Conservation (phyloP, 1,284 basidiomycete genomes). For the Ustilago shanxiensis region DNA sequence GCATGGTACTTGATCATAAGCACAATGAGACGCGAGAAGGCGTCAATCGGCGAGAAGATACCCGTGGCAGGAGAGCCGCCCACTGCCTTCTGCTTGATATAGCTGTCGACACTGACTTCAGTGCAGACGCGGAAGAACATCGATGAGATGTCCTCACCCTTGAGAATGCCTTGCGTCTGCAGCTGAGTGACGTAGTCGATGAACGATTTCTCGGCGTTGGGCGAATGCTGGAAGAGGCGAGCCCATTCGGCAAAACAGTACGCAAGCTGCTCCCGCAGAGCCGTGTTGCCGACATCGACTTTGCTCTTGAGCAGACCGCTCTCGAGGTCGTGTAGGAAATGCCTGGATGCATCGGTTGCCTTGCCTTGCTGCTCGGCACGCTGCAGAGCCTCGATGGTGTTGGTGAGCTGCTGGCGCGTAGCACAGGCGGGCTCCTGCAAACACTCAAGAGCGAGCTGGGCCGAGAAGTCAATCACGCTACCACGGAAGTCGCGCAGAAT, state of each 20-base stretch:
- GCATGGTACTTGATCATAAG: conserved; percentile 99
- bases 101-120: conserved; percentile 91
- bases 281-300: conserved; percentile 61
- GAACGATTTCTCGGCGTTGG: conserved; percentile 91
- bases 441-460: conserved; percentile 87
- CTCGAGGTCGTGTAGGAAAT: conserved; percentile 76
- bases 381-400: conserved; percentile 84
- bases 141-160: conserved; percentile 94
- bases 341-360: conserved; percentile 81
- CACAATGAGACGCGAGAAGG: conserved; percentile 92
- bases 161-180: conserved; percentile 94
- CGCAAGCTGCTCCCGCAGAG: conserved; percentile 74
- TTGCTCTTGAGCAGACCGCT: conserved; percentile 70
- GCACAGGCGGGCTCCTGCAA: conserved; percentile 80
- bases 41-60: conserved; percentile 90
- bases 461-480: conserved; percentile 84
- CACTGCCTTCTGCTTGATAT: conserved; percentile 84
- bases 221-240: conserved; percentile 89
- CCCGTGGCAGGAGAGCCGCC: conserved; percentile 81
- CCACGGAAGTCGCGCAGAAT: conserved; percentile 81
- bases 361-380: conserved; percentile 77
- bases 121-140: conserved; percentile 99
- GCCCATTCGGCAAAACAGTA: conserved; percentile 86
- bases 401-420: conserved; percentile 82
- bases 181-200: conserved; percentile 97